These are phyloP conservation scores for Cercophora sp. DNA, from an alignment of 495 filamentous ascomycete genomes.

Conservation along the genomic window DNA sequence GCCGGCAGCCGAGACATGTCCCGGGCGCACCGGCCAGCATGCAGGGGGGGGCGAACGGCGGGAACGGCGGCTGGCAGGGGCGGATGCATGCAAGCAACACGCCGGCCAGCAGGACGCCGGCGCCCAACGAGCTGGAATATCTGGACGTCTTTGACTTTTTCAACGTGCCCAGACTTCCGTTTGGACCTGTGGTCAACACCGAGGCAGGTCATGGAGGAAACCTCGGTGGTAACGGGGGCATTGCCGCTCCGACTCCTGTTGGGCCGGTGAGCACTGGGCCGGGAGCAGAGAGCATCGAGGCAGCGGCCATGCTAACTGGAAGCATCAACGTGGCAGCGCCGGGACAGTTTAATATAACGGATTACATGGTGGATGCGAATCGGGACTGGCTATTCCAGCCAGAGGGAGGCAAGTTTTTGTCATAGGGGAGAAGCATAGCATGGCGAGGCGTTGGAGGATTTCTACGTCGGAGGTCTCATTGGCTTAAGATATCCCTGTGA, in stretches of 20 bases:
- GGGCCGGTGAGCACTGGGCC: no score
- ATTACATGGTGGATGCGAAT: slow-evolving; percentile 62
- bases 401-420: slow-evolving; percentile 25
- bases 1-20: slow-evolving; percentile 65
- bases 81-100: slow-evolving; percentile 38
- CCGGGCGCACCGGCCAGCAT: slow-evolving; percentile 24
- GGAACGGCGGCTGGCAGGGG: slow-evolving; percentile 25
- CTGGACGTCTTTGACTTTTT: slow-evolving; percentile 94
- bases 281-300: neutral
- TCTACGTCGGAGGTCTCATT: no score
- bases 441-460: no score
- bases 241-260: no score
- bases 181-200: slow-evolving; percentile 30
- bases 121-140: slow-evolving; percentile 78
- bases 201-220: slow-evolving; percentile 9
- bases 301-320: neutral
- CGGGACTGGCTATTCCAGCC: slow-evolving; percentile 60
- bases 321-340: slow-evolving; percentile 16
- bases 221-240: neutral
- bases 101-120: slow-evolving; percentile 55
- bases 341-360: slow-evolving; percentile 60
- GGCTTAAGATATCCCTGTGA: no score
- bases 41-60: slow-evolving; percentile 13
- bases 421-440: no score
- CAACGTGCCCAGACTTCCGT: slow-evolving; percentile 74